Base-by-base conservation (phyloP, 805 yeast genomes). In the Danielozyma ontarioensis region DNA sequence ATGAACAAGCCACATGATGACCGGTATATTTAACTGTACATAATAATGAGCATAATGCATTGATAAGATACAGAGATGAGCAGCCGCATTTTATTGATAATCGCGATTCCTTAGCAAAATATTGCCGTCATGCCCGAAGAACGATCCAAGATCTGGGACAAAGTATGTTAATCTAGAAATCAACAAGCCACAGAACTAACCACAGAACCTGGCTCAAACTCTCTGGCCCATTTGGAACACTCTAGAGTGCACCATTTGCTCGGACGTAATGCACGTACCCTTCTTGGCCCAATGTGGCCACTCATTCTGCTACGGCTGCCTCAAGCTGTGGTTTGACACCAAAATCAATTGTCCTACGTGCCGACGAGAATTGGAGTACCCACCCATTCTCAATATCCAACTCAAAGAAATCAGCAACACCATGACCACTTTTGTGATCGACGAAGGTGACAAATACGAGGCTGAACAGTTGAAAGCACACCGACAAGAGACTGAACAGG, bases 261-360 rank as follows among this genome's bases (percentile, higher is more conserved):
- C 80, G 23, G 90, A 83, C 33, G 57, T 72, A 31, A 76, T 83
- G 82, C 71, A 67, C 41, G 70, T 72, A 2, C 90, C 93, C 2
- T 74, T 78, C 45, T 61, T 75, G 45, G 63, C 78, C 0, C 53
- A 64, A 10, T 83, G 93, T 59, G 90, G 90, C 2, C 93, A 83
- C 50, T 73, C 82, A 19, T 82, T 76, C 45, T 83, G 90, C 54
- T 83, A 83, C 50, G 72, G 62, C 15, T 62, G 90, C 50, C 50
- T 81, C n/a, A 58, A 63, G 13, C 65, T 69, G 16, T 83, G 93
- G 90, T 71, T 81, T 29, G 60, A 60, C 12, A 68, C 60, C 27
- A 74, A 71, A 35, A 58, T 70, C 33, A 66, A 74, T n/a, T 83
- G 93, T 53, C 90, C 93, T 0, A 62, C 79, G 5, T 83, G 90